Percentiles rank a stretch among this genome's conserved stretches.
Evolutionary conservation across 2,329 filamentous ascomycete species (phyloP).

Genomic region (Ophiosphaerella narmari): DNA sequence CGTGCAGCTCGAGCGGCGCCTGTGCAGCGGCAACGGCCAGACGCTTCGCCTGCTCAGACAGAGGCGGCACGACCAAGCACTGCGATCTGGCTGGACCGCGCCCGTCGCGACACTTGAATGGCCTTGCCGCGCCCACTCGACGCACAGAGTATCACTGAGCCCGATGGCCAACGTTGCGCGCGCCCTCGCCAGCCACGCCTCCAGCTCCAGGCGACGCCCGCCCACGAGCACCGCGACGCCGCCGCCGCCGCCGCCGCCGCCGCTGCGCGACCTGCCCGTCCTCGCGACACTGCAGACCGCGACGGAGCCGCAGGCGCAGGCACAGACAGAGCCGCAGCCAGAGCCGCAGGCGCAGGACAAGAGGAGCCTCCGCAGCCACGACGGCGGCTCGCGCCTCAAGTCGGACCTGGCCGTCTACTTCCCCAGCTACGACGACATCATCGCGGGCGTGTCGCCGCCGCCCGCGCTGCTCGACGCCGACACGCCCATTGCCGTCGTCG

Average conservation of each 20-base stretch:
- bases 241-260: too few relatives aligned
- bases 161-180: conserved; percentile 33
- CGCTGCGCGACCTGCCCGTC: conserved; percentile 49
- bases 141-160: conserved; percentile 22
- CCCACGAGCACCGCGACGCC: conserved; percentile 50
- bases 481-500: conserved; percentile 73
- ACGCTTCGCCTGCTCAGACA: conserved; percentile 16
- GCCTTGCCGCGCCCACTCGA: conserved; percentile 25
- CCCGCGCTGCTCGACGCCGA: conserved; percentile 76
- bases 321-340: too few relatives aligned
- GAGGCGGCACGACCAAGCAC: conserved; percentile 32
- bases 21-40: conserved; percentile 11
- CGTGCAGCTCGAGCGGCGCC: conserved; percentile 5
- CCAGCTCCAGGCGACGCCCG: conserved; percentile 43
- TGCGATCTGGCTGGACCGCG: conserved; percentile 29
- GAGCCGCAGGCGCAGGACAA: conserved; percentile 56
- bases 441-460: conserved; percentile 81
- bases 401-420: conserved; percentile 92
- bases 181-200: conserved; percentile 19
- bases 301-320: conserved; percentile 24
- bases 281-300: conserved; percentile 40
- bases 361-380: conserved; percentile 83
- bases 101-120: conserved; percentile 37
- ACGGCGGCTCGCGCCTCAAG: conserved; percentile 80
- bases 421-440: conserved; percentile 90